Percentiles rank a stretch among this genome's conserved stretches.
Conservation (phyloP, 495 filamentous ascomycete genomes). For the Staphylotrichum longicolle region DNA sequence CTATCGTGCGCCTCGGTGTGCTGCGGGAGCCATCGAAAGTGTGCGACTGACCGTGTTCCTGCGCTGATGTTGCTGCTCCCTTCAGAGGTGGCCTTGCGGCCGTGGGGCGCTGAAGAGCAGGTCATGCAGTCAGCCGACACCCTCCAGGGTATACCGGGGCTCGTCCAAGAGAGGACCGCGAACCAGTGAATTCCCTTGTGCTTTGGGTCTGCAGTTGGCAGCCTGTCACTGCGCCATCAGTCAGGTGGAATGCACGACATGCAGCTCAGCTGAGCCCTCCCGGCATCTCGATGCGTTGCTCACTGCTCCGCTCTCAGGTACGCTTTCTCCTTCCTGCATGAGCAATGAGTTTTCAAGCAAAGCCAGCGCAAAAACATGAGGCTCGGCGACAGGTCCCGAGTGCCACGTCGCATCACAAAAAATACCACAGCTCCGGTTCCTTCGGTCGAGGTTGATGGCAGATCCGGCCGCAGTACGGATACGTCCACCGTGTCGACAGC, state of each 20-base stretch:
- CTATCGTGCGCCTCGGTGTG: not conserved
- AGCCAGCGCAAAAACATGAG: too few species aligned
- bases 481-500: constrained; percentile 10
- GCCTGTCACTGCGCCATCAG: constrained; percentile 2
- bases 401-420: too few species aligned
- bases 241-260: not conserved
- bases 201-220: not conserved
- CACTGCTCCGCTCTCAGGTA: not conserved
- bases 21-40: constrained; percentile 17
- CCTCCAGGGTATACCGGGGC: not conserved
- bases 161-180: not conserved
- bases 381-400: too few species aligned
- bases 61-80: constrained; percentile 16
- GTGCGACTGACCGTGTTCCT: constrained; percentile 27
- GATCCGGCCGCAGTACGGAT: not conserved
- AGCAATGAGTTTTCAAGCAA: too few species aligned
- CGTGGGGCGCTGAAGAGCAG: constrained; percentile 20
- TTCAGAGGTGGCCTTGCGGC: constrained; percentile 4
- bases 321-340: not conserved
- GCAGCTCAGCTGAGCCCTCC: not conserved
- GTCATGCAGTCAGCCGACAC: constrained; percentile 5
- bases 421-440: constrained; percentile 2
- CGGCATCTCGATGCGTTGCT: too few species aligned
- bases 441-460: not conserved
- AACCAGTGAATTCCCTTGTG: not conserved